These are phyloP conservation scores for Acrodontium crateriforme DNA, from an alignment of 2,329 filamentous ascomycete species.

Conservation along the genomic window DNA sequence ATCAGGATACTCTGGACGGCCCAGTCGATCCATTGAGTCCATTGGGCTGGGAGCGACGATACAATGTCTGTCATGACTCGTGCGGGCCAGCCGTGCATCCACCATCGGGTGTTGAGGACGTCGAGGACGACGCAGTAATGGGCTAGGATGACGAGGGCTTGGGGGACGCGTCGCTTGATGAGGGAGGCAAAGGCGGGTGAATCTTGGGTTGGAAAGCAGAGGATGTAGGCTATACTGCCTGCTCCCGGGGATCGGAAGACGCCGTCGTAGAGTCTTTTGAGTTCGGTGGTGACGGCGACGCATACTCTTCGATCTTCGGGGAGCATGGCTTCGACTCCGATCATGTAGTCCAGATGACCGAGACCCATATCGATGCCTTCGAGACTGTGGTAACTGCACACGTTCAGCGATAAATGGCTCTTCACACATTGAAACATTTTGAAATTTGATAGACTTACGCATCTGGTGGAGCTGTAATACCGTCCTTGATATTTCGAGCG, in stretches of 20 bases:
- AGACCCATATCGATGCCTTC: constrained; percentile 18
- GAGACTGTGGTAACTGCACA: constrained; percentile 6
- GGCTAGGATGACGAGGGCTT: constrained; percentile 17
- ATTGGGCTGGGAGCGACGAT: too few relatives aligned
- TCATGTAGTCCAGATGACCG: constrained; percentile 20
- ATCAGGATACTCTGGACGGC: too few relatives aligned
- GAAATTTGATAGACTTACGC: too few relatives aligned
- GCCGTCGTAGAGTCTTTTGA: constrained; percentile 13
- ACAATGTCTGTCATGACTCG: too few relatives aligned
- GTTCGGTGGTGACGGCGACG: constrained; percentile 14
- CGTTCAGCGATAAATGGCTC: too few relatives aligned
- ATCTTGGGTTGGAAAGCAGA: constrained; percentile 20
- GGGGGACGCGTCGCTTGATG: constrained; percentile 14
- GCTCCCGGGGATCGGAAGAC: constrained; percentile 7
- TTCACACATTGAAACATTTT: too few relatives aligned
- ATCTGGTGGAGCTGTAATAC: constrained; percentile 3
- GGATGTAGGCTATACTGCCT: constrained; percentile 14
- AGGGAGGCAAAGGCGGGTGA: constrained; percentile 12
- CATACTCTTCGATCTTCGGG: constrained; percentile 14
- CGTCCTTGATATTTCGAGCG: constrained; percentile 9
- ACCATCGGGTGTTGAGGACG: constrained; percentile 16
- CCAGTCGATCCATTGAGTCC: too few relatives aligned
- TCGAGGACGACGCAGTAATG: constrained; percentile 19
- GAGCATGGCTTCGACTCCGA: constrained; percentile 17
- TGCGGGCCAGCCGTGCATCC: too few relatives aligned